phyloP scores from a whole-genome alignment of 306 rosid species.

The Bauhinia variegata region DNA sequence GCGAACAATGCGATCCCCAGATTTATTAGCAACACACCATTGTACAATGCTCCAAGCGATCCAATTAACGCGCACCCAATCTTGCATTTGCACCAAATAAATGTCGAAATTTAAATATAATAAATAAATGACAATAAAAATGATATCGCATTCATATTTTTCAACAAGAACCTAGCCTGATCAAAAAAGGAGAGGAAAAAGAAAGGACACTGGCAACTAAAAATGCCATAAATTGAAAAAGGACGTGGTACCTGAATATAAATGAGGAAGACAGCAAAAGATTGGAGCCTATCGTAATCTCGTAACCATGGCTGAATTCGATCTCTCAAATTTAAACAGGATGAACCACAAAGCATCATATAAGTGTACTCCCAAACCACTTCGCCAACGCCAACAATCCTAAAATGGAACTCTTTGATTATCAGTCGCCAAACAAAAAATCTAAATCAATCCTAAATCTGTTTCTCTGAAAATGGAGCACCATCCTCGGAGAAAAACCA shows the following conservation, averaged over 20 bases:
- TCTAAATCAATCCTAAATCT: constrained; percentile 19
- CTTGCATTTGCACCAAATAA: constrained; percentile 39
- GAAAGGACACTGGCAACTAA: no score
- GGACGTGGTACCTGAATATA: constrained; percentile 71
- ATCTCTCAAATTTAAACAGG: constrained; percentile 50
- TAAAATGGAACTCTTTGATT: no score
- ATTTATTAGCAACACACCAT: constrained; percentile 76
- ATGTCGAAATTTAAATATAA: not conserved
- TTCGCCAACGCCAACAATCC: not conserved
- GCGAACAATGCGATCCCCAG: constrained; percentile 83
- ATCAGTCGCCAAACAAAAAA: no score
- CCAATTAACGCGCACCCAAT: constrained; percentile 89
- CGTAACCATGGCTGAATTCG: constrained; percentile 84
- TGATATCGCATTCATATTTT: no score
- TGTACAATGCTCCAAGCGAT: constrained; percentile 90
- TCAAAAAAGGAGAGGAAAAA: no score
- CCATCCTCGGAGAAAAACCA: not conserved
- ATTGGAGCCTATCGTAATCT: constrained; percentile 89
- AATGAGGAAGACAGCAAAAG: constrained; percentile 72
- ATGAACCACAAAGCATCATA: constrained; percentile 79
- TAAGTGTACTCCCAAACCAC: constrained; percentile 11
- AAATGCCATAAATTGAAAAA: no score
- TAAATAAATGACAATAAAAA: no score
- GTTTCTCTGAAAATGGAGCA: not conserved
- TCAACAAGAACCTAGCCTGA: no score